Evolutionary conservation across 371 early-diverging fungal species (phyloP).

Genomic region (Coemansia sp.): DNA sequence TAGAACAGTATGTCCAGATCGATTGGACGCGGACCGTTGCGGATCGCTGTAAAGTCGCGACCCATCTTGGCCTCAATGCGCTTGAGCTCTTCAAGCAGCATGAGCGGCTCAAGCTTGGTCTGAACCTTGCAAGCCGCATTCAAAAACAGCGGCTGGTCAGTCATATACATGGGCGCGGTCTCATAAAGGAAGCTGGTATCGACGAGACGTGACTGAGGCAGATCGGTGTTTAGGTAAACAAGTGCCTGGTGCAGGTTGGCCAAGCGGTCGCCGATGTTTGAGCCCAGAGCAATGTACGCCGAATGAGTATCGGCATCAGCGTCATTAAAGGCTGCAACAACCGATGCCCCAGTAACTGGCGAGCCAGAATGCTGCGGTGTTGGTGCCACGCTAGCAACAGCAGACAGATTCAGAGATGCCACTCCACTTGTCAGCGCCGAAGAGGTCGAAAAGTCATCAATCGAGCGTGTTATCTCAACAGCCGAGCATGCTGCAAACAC

Average conservation of each 20-base stretch:
- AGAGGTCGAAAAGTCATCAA: slow-evolving; percentile 25
- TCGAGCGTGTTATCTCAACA: slow-evolving; percentile 82
- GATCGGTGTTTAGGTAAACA: slow-evolving; percentile 56
- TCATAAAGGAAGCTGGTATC: slow-evolving; percentile 97
- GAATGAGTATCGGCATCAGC: slow-evolving; percentile 23
- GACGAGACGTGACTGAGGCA: slow-evolving; percentile 59
- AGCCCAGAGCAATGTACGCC: slow-evolving; percentile 79
- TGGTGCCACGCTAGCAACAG: slow-evolving; percentile 6
- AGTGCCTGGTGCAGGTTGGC: slow-evolving; percentile 78
- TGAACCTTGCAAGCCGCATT: slow-evolving; percentile 84
- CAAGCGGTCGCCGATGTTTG: slow-evolving; percentile 85
- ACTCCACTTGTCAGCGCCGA: background rate
- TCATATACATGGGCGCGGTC: slow-evolving; percentile 92
- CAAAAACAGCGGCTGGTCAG: slow-evolving; percentile 88
- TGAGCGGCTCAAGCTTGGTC: slow-evolving; percentile 74
- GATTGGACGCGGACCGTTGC: slow-evolving; percentile 90
- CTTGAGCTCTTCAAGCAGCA: slow-evolving; percentile 77
- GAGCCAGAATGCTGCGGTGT: slow-evolving; percentile 15
- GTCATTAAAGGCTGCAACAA: background rate
- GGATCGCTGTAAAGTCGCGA: slow-evolving; percentile 61
- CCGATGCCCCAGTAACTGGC: slow-evolving; percentile 4
- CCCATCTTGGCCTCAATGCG: slow-evolving; percentile 80
- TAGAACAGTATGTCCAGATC: slow-evolving; percentile 95
- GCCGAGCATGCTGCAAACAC: slow-evolving; percentile 89
- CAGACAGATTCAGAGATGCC: slow-evolving; percentile 9